Percentiles rank a stretch among this genome's conserved stretches.
Evolutionary conservation across 352 stramenopile genomes (phyloP).

Genomic region (Phytophthora kernoviae): DNA sequence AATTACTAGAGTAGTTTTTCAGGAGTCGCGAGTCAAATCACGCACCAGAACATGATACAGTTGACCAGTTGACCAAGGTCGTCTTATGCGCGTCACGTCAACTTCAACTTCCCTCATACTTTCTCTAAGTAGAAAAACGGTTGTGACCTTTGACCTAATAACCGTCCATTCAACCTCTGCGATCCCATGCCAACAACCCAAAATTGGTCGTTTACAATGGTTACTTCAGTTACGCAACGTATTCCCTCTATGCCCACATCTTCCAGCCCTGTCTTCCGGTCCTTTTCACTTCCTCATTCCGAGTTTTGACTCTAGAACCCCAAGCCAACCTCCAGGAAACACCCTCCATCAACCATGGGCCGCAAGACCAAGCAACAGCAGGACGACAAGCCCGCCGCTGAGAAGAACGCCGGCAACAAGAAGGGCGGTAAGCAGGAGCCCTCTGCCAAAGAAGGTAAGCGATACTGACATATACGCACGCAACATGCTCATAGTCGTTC

Average conservation of each 20-base stretch:
- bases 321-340: slow-evolving; percentile 10
- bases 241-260: slow-evolving; percentile 12
- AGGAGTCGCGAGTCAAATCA: too few relatives aligned
- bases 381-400: slow-evolving; percentile 10
- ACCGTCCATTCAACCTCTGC: background rate
- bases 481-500: too few relatives aligned
- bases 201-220: too few relatives aligned
- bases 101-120: background rate
- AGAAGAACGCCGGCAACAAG: slow-evolving; percentile 19
- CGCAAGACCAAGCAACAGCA: slow-evolving; percentile 5
- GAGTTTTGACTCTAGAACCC: slow-evolving; percentile 8
- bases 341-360: slow-evolving; percentile 2
- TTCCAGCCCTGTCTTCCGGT: too few relatives aligned
- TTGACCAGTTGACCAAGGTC: too few relatives aligned
- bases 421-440: slow-evolving; percentile 3
- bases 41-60: too few relatives aligned
- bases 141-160: background rate
- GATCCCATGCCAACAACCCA: too few relatives aligned
- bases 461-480: too few relatives aligned
- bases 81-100: background rate
- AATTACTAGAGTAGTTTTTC: too few relatives aligned
- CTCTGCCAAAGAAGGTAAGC: background rate
- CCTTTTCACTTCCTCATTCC: slow-evolving; percentile 13
- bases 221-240: too few relatives aligned
- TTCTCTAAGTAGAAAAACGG: background rate